Conservation (phyloP, 495 filamentous ascomycete species). For the Sabuloglossum arenarium region DNA sequence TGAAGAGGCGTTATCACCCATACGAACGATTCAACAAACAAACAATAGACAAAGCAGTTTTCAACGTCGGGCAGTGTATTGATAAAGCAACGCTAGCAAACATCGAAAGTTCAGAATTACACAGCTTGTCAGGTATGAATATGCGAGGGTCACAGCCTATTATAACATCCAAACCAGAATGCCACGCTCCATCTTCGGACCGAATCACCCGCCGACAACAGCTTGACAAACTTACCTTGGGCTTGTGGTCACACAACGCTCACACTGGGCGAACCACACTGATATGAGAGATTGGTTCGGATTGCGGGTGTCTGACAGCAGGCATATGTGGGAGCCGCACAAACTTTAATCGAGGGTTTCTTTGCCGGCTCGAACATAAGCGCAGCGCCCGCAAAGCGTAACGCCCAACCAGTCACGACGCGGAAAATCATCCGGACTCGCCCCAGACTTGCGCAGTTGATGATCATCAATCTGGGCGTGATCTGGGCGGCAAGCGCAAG, state of each 20-base stretch:
- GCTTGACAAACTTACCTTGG: background rate
- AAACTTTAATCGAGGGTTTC: no score
- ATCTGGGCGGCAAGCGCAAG: background rate
- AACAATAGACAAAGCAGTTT: no score
- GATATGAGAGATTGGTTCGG: background rate
- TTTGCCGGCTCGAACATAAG: background rate
- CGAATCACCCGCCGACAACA: background rate
- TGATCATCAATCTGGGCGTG: no score
- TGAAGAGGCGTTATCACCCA: constrained; percentile 1
- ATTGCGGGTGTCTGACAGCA: background rate
- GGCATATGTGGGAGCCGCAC: background rate
- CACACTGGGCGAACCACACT: background rate
- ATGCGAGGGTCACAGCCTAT: background rate
- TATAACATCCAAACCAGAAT: background rate
- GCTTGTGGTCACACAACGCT: background rate
- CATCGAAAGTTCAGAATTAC: background rate
- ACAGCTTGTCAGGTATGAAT: background rate
- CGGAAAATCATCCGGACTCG: background rate
- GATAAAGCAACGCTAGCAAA: background rate
- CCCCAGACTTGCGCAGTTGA: no score
- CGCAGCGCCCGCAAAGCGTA: background rate
- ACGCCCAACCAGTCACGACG: no score
- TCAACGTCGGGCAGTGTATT: background rate
- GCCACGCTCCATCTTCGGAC: background rate
- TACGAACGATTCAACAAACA: background rate